A percentile compares a stretch with the other conserved stretches of the same genome.
Evolutionary conservation across 257 asterid genomes (phyloP).

Genomic region (Fraxinus quadrangulata): DNA sequence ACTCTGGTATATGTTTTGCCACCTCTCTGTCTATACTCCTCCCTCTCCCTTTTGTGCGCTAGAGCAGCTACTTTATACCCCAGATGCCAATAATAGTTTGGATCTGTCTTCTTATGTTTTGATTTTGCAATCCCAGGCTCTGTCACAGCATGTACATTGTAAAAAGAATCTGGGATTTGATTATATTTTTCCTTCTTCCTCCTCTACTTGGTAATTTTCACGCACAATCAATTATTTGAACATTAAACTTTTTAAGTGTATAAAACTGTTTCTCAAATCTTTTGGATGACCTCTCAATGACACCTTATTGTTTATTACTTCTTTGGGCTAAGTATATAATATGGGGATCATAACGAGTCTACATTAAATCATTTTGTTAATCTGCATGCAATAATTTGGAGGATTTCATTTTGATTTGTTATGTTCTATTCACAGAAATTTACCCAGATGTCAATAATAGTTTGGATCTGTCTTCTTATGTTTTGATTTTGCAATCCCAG

Average conservation of each 20-base stretch:
- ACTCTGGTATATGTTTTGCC: background rate
- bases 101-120: background rate
- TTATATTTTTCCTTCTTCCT: background rate
- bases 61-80: background rate
- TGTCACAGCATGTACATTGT: background rate
- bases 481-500: background rate
- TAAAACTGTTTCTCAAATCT: background rate
- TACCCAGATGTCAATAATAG: background rate
- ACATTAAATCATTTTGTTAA: background rate
- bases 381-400: background rate
- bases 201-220: background rate
- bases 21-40: background rate
- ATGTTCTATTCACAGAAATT: conserved; percentile 56
- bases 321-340: background rate
- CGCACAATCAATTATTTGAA: background rate
- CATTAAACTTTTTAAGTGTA: background rate
- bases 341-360: background rate
- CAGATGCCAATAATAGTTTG: background rate
- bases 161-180: background rate
- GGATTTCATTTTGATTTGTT: conserved; percentile 20
- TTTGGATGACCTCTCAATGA: background rate
- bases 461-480: background rate
- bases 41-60: background rate
- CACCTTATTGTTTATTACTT: background rate
- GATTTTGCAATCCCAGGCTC: background rate